These are phyloP conservation scores for Penicillium lividum DNA, from an alignment of 495 filamentous ascomycete genomes.

Conservation along the genomic window DNA sequence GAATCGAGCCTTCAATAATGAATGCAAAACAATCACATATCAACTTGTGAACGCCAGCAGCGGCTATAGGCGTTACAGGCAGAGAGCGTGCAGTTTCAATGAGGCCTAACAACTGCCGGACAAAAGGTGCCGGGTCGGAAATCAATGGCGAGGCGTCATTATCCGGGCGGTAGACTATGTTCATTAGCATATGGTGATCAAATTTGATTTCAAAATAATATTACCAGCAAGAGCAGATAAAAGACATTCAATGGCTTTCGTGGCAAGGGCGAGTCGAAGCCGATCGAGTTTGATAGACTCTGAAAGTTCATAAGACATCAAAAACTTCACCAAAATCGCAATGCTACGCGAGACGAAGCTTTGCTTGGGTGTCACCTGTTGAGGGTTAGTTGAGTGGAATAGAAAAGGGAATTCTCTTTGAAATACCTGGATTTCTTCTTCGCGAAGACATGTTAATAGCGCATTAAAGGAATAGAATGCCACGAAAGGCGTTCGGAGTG, in stretches of 20 bases:
- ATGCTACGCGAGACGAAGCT: conserved; percentile 49
- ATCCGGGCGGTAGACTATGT: conserved; percentile 17
- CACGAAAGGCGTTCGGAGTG: conserved; percentile 68
- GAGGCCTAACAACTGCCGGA: conserved; percentile 32
- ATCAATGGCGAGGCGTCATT: conserved; percentile 17
- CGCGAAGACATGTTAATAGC: conserved; percentile 53
- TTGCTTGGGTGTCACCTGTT: conserved; percentile 24
- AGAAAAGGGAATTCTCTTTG: too few species aligned
- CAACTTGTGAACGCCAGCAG: conserved; percentile 32
- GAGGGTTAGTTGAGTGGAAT: too few species aligned
- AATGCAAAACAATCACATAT: conserved; percentile 60
- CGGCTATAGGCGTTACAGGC: conserved; percentile 6
- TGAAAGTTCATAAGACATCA: conserved; percentile 39
- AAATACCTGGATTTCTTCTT: conserved; percentile 30
- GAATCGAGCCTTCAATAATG: conserved; percentile 64
- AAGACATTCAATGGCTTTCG: conserved; percentile 40
- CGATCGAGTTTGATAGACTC: conserved; percentile 19
- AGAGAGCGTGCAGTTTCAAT: conserved; percentile 31
- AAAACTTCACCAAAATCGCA: conserved; percentile 37
- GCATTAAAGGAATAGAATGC: conserved; percentile 72
- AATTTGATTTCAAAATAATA: too few species aligned
- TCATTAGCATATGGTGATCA: too few species aligned
- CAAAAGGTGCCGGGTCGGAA: conserved; percentile 24
- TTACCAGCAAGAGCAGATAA: conserved; percentile 25
- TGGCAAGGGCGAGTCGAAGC: conserved; percentile 32